A percentile compares a stretch with the other conserved stretches of the same genome.
phyloP scores from a whole-genome alignment of 2,329 filamentous ascomycete species.

The Aspergillus sp. region DNA sequence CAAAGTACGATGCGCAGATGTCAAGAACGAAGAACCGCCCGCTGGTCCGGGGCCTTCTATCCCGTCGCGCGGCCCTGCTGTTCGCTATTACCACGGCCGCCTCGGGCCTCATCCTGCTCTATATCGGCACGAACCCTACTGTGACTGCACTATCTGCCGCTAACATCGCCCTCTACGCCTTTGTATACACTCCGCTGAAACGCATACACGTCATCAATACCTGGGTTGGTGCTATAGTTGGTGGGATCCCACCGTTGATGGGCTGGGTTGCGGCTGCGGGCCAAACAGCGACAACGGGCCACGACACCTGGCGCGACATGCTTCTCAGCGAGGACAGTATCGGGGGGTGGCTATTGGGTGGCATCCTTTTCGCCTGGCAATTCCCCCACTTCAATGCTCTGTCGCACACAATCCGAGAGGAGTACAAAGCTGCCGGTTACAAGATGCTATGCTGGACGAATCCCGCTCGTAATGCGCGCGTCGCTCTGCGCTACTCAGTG shows the following conservation, averaged over 20 bases:
- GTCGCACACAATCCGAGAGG: conserved; percentile 77
- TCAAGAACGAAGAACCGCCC: conserved; percentile 84
- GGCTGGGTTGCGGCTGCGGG: conserved; percentile 94
- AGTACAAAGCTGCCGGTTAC: conserved; percentile 67
- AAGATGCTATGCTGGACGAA: conserved; percentile 79
- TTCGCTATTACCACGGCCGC: conserved; percentile 71
- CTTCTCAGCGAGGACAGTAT: conserved; percentile 60
- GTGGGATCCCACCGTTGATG: conserved; percentile 92
- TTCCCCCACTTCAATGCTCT: conserved; percentile 97
- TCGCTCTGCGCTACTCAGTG: conserved; percentile 78
- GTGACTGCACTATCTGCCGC: conserved; percentile 74
- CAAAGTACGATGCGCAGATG: conserved; percentile 84
- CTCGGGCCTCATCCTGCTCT: conserved; percentile 63
- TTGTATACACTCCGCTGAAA: conserved; percentile 87
- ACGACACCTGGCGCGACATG: conserved; percentile 69
- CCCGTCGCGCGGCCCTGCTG: conserved; percentile 58
- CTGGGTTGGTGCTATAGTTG: conserved; percentile 88
- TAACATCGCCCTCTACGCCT: conserved; percentile 86
- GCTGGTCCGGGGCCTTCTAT: conserved; percentile 72
- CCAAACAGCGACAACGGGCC: conserved; percentile 64
- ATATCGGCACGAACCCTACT: conserved; percentile 88
- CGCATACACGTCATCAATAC: conserved; percentile 80
- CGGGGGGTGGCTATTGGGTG: conserved; percentile 84
- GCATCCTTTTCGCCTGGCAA: conserved; percentile 86
- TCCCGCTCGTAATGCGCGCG: conserved; percentile 72